Evolutionary conservation across 1,139 yeast genomes (phyloP).

Genomic region (Eremothecium cymbalariae): DNA sequence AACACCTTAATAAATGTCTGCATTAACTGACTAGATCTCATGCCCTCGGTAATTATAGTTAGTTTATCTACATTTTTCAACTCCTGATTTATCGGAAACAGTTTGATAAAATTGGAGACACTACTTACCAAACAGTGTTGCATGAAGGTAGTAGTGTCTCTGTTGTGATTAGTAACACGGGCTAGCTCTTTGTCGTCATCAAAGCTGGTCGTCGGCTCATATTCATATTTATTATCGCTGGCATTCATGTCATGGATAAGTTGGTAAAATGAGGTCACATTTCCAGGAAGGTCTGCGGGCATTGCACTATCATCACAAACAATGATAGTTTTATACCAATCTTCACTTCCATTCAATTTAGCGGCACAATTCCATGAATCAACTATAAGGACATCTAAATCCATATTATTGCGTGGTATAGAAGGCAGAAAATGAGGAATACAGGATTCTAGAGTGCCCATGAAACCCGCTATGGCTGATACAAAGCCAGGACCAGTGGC

Average conservation of each 20-base stretch:
- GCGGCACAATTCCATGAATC: conserved; percentile 22
- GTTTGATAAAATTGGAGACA: conserved; percentile 53
- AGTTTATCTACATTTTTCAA: conserved; percentile 39
- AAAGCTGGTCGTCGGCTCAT: conserved; percentile 34
- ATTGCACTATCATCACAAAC: conserved; percentile 25
- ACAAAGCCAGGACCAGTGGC: conserved; percentile 29
- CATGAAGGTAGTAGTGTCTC: conserved; percentile 36
- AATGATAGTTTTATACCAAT: conserved; percentile 31
- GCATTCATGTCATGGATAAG: conserved; percentile 17
- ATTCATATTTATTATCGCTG: conserved; percentile 22
- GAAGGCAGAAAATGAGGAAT: conserved; percentile 28
- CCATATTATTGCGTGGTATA: conserved; percentile 29
- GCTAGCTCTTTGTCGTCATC: conserved; percentile 29
- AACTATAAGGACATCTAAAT: conserved; percentile 30
- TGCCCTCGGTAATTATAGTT: conserved; percentile 32
- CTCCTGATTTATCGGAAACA: conserved; percentile 43
- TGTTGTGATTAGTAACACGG: conserved; percentile 17
- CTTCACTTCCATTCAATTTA: conserved; percentile 22
- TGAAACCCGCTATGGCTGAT: conserved; percentile 29
- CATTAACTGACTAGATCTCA: conserved; percentile 13
- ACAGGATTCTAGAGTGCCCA: conserved; percentile 20
- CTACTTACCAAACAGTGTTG: conserved; percentile 58
- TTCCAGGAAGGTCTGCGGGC: conserved; percentile 8
- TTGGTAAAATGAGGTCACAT: conserved; percentile 27
- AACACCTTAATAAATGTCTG: conserved; percentile 32